phyloP scores from a whole-genome alignment of 2,329 filamentous ascomycete species.

The Verticillium isaacii region DNA sequence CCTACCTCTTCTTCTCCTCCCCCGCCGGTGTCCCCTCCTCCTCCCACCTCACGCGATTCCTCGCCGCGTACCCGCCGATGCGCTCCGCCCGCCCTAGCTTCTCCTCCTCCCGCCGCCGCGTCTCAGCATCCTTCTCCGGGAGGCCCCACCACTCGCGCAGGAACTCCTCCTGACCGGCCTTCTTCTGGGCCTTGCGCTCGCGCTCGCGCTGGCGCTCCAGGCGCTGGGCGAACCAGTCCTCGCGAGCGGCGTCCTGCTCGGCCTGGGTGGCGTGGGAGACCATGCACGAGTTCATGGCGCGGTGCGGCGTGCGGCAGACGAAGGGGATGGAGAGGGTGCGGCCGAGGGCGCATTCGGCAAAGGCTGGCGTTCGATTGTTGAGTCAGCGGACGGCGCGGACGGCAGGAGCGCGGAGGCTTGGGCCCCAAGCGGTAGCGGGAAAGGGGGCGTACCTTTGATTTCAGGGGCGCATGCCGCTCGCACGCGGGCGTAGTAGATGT shows the following conservation, averaged over 20 bases:
- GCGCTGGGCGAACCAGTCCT: slow-evolving; percentile 85
- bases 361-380: slow-evolving; percentile 52
- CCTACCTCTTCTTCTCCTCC: slow-evolving; percentile 1
- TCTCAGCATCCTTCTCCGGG: slow-evolving; percentile 49
- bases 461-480: slow-evolving; percentile 69
- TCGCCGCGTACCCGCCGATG: slow-evolving; percentile 47
- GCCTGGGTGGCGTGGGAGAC: slow-evolving; percentile 74
- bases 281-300: slow-evolving; percentile 94
- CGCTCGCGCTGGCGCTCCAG: slow-evolving; percentile 65
- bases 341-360: slow-evolving; percentile 82
- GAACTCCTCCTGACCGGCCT: slow-evolving; percentile 59
- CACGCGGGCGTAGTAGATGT: slow-evolving; percentile 77
- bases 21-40: slow-evolving; percentile 6
- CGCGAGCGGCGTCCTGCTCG: slow-evolving; percentile 81
- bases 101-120: slow-evolving; percentile 45
- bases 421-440: neutral
- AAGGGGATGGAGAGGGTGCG: slow-evolving; percentile 87
- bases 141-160: slow-evolving; percentile 65
- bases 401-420: neutral
- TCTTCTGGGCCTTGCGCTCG: slow-evolving; percentile 57
- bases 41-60: slow-evolving; percentile 24
- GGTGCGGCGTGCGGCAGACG: slow-evolving; percentile 73
- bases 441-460: slow-evolving; percentile 59
- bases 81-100: slow-evolving; percentile 46
- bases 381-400: neutral